Percentiles rank a stretch among this genome's conserved stretches.
Conservation (phyloP, 495 filamentous ascomycete genomes). For the Astrocystis sublimbata region DNA sequence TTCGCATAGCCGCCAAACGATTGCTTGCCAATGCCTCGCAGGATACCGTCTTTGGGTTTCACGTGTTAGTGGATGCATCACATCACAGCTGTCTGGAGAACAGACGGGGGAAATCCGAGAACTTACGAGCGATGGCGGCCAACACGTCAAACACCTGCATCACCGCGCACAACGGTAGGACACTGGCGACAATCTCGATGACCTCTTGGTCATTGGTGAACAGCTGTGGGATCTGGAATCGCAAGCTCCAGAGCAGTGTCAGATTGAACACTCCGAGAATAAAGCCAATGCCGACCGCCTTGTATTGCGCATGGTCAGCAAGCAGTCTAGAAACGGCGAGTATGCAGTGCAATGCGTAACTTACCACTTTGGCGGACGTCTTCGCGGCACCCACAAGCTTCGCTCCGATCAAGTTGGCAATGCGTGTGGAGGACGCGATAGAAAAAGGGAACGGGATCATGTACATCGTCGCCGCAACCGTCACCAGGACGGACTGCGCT, state of each 20-base stretch:
- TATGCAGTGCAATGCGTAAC: conserved; percentile 21
- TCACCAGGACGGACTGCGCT: conserved; percentile 61
- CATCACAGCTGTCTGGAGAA: neutral
- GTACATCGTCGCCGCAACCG: conserved; percentile 56
- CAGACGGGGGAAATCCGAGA: neutral
- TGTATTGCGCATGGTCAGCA: conserved; percentile 23
- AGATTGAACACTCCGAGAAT: conserved; percentile 77
- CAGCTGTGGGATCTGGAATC: conserved; percentile 69
- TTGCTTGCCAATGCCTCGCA: conserved; percentile 82
- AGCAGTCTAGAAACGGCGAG: neutral
- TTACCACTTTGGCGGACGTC: conserved; percentile 66
- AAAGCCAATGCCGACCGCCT: conserved; percentile 60
- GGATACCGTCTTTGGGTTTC: conserved; percentile 66
- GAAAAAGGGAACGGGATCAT: conserved; percentile 64
- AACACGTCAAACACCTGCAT: conserved; percentile 89
- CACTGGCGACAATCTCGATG: conserved; percentile 66
- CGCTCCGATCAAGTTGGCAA: conserved; percentile 69
- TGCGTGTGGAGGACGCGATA: conserved; percentile 62
- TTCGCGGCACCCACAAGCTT: conserved; percentile 69
- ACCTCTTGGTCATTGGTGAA: conserved; percentile 84
- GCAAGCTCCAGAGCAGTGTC: conserved; percentile 60
- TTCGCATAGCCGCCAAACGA: conserved; percentile 87
- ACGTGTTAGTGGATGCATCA: neutral
- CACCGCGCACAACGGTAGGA: conserved; percentile 76
- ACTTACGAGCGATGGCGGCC: conserved; percentile 53